phyloP scores from a whole-genome alignment of 108 stramenopile species.

The Craspedostauros australis region DNA sequence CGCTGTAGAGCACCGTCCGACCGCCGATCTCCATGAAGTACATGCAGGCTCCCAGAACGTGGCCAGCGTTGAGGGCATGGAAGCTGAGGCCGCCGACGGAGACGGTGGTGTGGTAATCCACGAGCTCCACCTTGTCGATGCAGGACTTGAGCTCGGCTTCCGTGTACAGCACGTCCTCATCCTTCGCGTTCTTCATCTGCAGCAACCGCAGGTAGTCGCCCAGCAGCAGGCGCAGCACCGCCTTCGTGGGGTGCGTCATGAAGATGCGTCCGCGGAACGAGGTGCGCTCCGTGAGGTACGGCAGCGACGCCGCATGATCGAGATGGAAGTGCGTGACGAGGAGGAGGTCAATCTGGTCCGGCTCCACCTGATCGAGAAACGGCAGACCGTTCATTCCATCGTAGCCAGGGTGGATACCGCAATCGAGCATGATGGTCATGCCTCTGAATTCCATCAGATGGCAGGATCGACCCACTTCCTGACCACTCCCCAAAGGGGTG shows the following conservation, averaged over 20 bases:
- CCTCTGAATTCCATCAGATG: slow-evolving; percentile 93
- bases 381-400: slow-evolving; percentile 90
- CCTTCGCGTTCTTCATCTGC: slow-evolving; percentile 62
- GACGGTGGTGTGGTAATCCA: slow-evolving; percentile 93
- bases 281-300: slow-evolving; percentile 98
- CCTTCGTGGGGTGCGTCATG: slow-evolving; percentile 99
- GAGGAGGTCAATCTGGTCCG: slow-evolving; percentile 81
- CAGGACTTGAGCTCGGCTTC: slow-evolving; percentile 89
- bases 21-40: slow-evolving; percentile 94
- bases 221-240: slow-evolving; percentile 88
- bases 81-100: slow-evolving; percentile 87
- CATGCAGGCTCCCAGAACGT: slow-evolving; percentile 99
- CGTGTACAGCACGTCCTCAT: slow-evolving; percentile 84
- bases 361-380: slow-evolving; percentile 85
- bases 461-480: slow-evolving; percentile 98
- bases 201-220: slow-evolving; percentile 88
- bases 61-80: slow-evolving; percentile 96
- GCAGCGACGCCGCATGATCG: slow-evolving; percentile 95
- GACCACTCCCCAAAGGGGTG: slow-evolving; percentile 67
- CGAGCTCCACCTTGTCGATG: slow-evolving; percentile 90
- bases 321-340: slow-evolving; percentile 96
- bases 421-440: slow-evolving; percentile 92
- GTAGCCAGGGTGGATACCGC: slow-evolving; percentile 97
- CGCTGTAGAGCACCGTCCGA: slow-evolving; percentile 92
- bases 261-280: slow-evolving; percentile 91